Percentiles rank a stretch among this genome's conserved stretches.
These are phyloP conservation scores for Immersiella caudata DNA, from an alignment of 495 filamentous ascomycete genomes.

Conservation along the genomic window DNA sequence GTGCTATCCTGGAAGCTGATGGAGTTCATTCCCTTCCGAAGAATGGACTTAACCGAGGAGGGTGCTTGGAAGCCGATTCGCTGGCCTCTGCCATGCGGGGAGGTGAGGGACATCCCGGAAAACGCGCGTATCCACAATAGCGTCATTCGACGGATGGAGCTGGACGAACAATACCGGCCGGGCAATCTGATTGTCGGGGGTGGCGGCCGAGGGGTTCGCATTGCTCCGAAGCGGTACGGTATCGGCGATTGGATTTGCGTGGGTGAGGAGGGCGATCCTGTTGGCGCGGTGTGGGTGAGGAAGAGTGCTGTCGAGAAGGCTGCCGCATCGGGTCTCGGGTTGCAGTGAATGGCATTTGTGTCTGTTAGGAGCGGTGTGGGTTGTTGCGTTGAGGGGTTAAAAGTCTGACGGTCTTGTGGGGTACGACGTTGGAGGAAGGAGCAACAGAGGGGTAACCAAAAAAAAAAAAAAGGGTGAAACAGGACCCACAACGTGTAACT, in stretches of 20 bases:
- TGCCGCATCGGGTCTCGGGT: not conserved
- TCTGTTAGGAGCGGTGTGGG: too few species aligned
- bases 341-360: not conserved
- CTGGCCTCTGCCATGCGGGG: constrained; percentile 79
- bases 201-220: constrained; percentile 66
- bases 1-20: constrained; percentile 79
- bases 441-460: too few species aligned
- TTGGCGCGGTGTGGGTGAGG: constrained; percentile 65
- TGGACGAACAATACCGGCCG: constrained; percentile 67
- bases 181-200: constrained; percentile 83
- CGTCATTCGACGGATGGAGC: constrained; percentile 72
- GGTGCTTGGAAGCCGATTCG: constrained; percentile 81
- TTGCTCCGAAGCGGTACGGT: constrained; percentile 62
- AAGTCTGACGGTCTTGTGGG: too few species aligned
- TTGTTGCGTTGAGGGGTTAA: too few species aligned
- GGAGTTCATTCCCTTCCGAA: constrained; percentile 79
- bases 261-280: constrained; percentile 61
- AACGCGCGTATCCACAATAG: constrained; percentile 71
- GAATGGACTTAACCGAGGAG: constrained; percentile 76
- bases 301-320: constrained; percentile 31
- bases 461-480: too few species aligned
- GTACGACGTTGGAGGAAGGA: too few species aligned
- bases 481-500: too few species aligned
- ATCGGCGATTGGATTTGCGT: constrained; percentile 76
- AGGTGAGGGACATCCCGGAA: constrained; percentile 77